Evolutionary conservation across 1,284 basidiomycete genomes (phyloP).

Genomic region (Tetrapyrgos nigripes): DNA sequence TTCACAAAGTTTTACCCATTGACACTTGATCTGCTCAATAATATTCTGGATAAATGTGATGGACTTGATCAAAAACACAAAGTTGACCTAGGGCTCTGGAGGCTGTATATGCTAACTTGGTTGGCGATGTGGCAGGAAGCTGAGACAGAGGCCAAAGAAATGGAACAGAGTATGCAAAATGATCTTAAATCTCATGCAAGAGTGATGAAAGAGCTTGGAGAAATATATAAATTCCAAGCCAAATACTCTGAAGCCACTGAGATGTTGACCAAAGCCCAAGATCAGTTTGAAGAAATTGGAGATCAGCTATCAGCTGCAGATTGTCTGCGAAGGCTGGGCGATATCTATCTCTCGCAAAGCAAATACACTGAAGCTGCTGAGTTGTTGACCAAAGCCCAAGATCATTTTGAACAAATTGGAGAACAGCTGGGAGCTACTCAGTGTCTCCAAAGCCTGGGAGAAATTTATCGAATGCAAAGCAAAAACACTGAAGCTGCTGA

Average conservation of each 20-base stretch:
- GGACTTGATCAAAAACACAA: neutral
- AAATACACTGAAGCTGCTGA: constrained; percentile 8
- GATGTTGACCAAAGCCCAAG: constrained; percentile 2
- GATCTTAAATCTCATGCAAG: constrained; percentile 6
- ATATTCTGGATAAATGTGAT: neutral
- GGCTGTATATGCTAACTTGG: neutral
- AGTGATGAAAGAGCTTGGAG: neutral
- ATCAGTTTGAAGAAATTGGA: constrained; percentile 8
- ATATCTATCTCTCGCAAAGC: constrained; percentile 11
- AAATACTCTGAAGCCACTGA: constrained; percentile 12
- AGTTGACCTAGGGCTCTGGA: neutral
- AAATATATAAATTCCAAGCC: neutral
- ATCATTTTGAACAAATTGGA: constrained; percentile 4
- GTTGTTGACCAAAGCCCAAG: constrained; percentile 5
- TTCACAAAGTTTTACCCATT: neutral
- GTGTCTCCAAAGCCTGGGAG: neutral
- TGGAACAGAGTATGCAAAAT: neutral
- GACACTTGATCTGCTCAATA: neutral
- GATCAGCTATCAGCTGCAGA: constrained; percentile 10
- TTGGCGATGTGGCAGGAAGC: neutral
- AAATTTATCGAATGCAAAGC: neutral
- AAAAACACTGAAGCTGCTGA: neutral
- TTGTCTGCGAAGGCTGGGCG: constrained; percentile 12
- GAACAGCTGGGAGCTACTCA: neutral
- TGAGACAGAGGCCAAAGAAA: neutral